These are phyloP conservation scores for Pleurotus ostreatus DNA, from an alignment of 768 basidiomycete genomes.

Conservation along the genomic window DNA sequence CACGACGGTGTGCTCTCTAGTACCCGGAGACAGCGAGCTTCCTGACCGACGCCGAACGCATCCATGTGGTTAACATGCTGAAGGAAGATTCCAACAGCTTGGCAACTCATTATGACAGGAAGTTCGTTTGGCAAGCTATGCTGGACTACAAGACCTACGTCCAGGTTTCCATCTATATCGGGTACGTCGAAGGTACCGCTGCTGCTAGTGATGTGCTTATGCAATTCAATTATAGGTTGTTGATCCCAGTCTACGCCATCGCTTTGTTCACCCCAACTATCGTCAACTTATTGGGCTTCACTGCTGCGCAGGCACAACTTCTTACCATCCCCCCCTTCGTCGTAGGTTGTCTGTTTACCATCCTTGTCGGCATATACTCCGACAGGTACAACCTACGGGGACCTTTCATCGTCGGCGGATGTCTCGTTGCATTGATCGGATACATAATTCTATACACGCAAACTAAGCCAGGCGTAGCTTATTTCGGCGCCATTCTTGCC, in stretches of 20 bases:
- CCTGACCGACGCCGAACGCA: constrained; percentile 29
- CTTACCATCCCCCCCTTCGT: constrained; percentile 32
- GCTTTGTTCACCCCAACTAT: constrained; percentile 31
- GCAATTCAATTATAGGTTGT: not conserved
- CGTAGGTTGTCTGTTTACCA: constrained; percentile 22
- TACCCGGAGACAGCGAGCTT: constrained; percentile 43
- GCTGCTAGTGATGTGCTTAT: too few relatives aligned
- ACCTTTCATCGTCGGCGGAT: constrained; percentile 34
- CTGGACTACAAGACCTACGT: constrained; percentile 24
- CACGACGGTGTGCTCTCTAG: constrained; percentile 11
- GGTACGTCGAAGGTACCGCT: constrained; percentile 16
- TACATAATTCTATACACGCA: constrained; percentile 36
- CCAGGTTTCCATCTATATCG: constrained; percentile 21
- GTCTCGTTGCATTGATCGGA: constrained; percentile 35
- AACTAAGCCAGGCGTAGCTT: constrained; percentile 30
- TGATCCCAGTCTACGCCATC: constrained; percentile 31
- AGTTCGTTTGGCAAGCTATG: constrained; percentile 30
- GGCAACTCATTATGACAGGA: constrained; percentile 26
- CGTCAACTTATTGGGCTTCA: constrained; percentile 35
- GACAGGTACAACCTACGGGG: constrained; percentile 31
- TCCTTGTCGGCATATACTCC: constrained; percentile 25
- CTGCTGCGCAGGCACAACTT: constrained; percentile 33
- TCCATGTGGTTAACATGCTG: constrained; percentile 23
- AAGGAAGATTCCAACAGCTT: constrained; percentile 22
- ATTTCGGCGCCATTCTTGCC: constrained; percentile 45